Evolutionary conservation across 345 rosid genomes (phyloP).

Genomic region (Salix exigua): DNA sequence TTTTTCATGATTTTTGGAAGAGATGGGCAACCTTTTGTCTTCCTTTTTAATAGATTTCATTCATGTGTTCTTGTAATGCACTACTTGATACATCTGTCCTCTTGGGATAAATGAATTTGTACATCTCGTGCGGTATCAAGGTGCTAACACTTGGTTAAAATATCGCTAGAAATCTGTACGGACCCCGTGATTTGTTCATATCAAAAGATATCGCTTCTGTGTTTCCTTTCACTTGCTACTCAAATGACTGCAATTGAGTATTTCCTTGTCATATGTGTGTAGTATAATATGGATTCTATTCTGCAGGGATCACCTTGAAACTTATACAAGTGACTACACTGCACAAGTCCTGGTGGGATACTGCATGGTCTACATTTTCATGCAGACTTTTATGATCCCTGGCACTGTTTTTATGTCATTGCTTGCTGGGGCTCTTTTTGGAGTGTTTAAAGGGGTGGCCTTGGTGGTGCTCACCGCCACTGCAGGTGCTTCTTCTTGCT

Average conservation of each 20-base stretch:
- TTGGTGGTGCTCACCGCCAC: constrained; percentile 81
- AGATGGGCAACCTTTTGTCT: too few relatives aligned
- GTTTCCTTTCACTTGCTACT: neutral
- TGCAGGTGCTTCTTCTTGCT: constrained; percentile 97
- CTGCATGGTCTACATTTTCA: constrained; percentile 70
- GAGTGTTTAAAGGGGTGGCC: constrained; percentile 78
- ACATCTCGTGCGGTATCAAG: neutral
- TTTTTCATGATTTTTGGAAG: neutral
- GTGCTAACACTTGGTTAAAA: neutral
- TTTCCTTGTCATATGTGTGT: constrained; percentile 3
- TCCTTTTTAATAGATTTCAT: neutral
- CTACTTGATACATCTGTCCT: neutral
- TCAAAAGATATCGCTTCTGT: neutral
- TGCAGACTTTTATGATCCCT: constrained; percentile 97
- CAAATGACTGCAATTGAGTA: neutral
- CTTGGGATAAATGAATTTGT: neutral
- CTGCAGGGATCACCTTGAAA: constrained; percentile 80
- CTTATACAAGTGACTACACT: constrained; percentile 83
- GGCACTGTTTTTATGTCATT: constrained; percentile 92
- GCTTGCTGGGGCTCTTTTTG: constrained; percentile 94
- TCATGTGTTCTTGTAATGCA: neutral
- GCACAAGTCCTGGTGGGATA: constrained; percentile 79
- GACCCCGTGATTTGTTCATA: neutral
- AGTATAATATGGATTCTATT: constrained; percentile 2
- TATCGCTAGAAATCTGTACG: neutral